Conservation (phyloP, 768 basidiomycete genomes). For the Tricholoma matsutake region DNA sequence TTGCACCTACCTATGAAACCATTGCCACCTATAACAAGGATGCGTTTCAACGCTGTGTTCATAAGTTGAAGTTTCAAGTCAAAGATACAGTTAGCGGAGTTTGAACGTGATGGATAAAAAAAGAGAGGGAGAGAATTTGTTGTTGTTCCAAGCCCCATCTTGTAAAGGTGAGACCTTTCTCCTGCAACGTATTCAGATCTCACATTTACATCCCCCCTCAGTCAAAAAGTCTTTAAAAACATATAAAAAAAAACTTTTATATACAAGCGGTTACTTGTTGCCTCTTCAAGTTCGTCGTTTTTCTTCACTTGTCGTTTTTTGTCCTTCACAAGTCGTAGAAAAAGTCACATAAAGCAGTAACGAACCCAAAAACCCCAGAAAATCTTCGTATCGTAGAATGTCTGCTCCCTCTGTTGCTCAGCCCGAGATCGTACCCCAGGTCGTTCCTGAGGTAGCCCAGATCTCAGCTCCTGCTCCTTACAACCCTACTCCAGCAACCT, state of each 20-base stretch:
- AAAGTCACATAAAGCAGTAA: slow-evolving; percentile 91
- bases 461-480: slow-evolving; percentile 49
- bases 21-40: slow-evolving; percentile 98
- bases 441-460: slow-evolving; percentile 48
- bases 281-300: slow-evolving; percentile 65
- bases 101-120: slow-evolving; percentile 1
- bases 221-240: slow-evolving; percentile 69
- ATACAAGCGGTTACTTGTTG: slow-evolving; percentile 75
- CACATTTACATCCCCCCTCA: slow-evolving; percentile 29
- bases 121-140: neutral
- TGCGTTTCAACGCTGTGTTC: slow-evolving; percentile 43
- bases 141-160: slow-evolving; percentile 4
- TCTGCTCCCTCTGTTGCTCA: slow-evolving; percentile 54
- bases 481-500: slow-evolving; percentile 53
- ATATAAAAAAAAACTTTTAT: slow-evolving; percentile 59
- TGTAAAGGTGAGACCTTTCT: slow-evolving; percentile 47
- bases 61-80: slow-evolving; percentile 14
- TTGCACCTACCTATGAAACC: slow-evolving; percentile 79
- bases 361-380: slow-evolving; percentile 61
- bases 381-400: slow-evolving; percentile 44
- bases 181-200: slow-evolving; percentile 16
- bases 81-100: slow-evolving; percentile 1
- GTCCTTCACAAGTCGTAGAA: slow-evolving; percentile 50
- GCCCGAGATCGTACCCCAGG: slow-evolving; percentile 51
- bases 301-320: slow-evolving; percentile 10